A percentile compares a stretch with the other conserved stretches of the same genome.
Evolutionary conservation across 2,329 filamentous ascomycete genomes (phyloP).

Genomic region (Diaporthe velutina): DNA sequence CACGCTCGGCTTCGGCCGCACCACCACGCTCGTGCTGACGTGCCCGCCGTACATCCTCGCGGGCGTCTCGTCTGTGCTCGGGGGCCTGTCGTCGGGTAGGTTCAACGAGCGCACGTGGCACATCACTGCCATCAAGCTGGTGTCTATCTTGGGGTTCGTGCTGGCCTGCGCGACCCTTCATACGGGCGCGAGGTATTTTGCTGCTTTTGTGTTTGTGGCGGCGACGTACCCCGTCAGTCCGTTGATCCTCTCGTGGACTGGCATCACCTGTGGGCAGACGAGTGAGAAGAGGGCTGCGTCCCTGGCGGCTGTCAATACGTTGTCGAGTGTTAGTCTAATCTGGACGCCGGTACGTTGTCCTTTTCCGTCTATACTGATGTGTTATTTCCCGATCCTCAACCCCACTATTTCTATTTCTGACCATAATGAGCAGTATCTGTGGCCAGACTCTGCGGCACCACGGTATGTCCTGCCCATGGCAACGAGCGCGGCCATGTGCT

Average conservation of each 20-base stretch:
- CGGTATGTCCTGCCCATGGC: constrained; percentile 18
- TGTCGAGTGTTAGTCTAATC: constrained; percentile 13
- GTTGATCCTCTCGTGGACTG: constrained; percentile 58
- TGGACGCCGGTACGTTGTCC: constrained; percentile 7
- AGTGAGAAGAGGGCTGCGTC: constrained; percentile 61
- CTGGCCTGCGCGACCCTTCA: constrained; percentile 45
- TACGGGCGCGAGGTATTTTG: constrained; percentile 44
- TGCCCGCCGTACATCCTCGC: constrained; percentile 61
- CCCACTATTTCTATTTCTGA: too few relatives aligned
- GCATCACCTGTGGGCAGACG: constrained; percentile 56
- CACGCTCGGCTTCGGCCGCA: constrained; percentile 55
- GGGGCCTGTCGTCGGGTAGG: constrained; percentile 54
- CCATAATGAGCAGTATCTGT: constrained; percentile 4
- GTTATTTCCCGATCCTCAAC: not conserved
- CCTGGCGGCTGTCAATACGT: constrained; percentile 47
- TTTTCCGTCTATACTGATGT: not conserved
- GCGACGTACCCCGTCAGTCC: constrained; percentile 56
- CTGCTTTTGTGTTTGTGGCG: constrained; percentile 55
- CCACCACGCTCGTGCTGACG: constrained; percentile 57
- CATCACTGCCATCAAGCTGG: constrained; percentile 54
- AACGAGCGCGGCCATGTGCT: not conserved
- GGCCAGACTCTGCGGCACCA: constrained; percentile 20
- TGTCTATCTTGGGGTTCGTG: constrained; percentile 56
- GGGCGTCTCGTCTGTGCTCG: constrained; percentile 50
- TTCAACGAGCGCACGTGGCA: constrained; percentile 63